Base-by-base conservation (phyloP, 495 filamentous ascomycete genomes). In the Neurospora sp. region DNA sequence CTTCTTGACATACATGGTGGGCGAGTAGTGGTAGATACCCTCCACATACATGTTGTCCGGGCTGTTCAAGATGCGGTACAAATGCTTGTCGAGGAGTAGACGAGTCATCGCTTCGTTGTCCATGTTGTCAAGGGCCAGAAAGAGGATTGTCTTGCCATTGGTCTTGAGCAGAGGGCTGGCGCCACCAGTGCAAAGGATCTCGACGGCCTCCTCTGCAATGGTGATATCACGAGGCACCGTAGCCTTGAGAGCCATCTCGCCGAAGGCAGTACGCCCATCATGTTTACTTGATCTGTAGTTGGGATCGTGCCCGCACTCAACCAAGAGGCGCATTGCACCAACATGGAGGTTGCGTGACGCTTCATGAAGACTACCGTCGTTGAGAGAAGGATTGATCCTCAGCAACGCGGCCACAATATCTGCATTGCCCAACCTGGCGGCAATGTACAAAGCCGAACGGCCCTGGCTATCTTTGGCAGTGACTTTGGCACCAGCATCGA, bases 311-410 rank as follows among this genome's bases (percentile, higher is more conserved):
- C 77, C 80, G 42, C 78, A 80, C 2, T 82, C 76, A 3, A 85
- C 70, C 10, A 85, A 72, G 9, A 84, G 75, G 37, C 80, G 76
- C 77, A 83, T 84, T 3, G 76, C 77, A 35, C 76, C 76, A 0
- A 79, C 31, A 35, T 84, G 80, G 27, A 85, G 83, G 40, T 79
- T 75, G 3, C 82, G 79, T 8, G 83, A 74, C 1, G 83, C 82
- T 53, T 84, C 83, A 70, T 85, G 83, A 16, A 85, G 79, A 35
- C 82, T 84, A 2, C 83, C 83, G 18, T 85, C 83, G 40, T 85
- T 85, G 40, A 73, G 75, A 0, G 68, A 59, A 1, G 79, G 73
- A 7, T 73, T 74, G 20, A 61, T 69, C 27, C 72, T 70, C 9
- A 81, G 68, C 12, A 81, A 65, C 3, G 78, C 71, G 1, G 71